These are phyloP conservation scores for Lophium mytilinum DNA, from an alignment of 495 filamentous ascomycete species.

Conservation along the genomic window DNA sequence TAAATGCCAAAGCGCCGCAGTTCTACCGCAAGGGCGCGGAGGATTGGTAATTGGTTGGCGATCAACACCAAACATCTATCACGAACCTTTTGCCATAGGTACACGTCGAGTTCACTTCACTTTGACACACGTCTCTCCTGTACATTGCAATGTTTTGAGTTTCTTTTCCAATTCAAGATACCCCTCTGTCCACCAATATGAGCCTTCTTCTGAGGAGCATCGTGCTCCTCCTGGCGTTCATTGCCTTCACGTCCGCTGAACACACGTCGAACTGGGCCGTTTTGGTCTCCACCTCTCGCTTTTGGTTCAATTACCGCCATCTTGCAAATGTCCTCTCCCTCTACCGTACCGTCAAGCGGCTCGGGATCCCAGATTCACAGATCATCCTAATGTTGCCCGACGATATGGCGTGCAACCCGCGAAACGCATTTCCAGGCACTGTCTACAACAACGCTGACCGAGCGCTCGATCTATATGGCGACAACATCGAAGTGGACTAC, in stretches of 20 bases:
- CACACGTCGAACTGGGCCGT: constrained; percentile 99
- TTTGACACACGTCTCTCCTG: too few relatives aligned
- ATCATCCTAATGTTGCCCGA: constrained; percentile 99
- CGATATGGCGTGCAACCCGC: constrained; percentile 98
- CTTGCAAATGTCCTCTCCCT: constrained; percentile 95
- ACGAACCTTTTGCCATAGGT: not conserved
- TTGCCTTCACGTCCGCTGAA: constrained; percentile 48
- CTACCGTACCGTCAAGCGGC: constrained; percentile 95
- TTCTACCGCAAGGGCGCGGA: not conserved
- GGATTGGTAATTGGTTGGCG: not conserved
- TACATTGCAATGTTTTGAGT: too few relatives aligned
- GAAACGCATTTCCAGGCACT: constrained; percentile 93
- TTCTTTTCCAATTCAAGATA: not conserved
- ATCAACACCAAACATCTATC: constrained; percentile 10
- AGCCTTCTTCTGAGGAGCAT: constrained; percentile 18
- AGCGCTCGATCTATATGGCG: constrained; percentile 90
- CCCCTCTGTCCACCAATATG: not conserved
- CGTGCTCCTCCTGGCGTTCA: constrained; percentile 41
- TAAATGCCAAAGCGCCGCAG: not conserved
- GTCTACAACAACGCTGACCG: constrained; percentile 98
- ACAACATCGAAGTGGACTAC: constrained; percentile 99
- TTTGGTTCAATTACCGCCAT: constrained; percentile 99
- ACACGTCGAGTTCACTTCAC: not conserved
- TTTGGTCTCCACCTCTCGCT: constrained; percentile 93
- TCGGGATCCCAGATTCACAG: constrained; percentile 96